A percentile compares a stretch with the other conserved stretches of the same genome.
phyloP scores from a whole-genome alignment of 176 grass and related monocot genomes.

The Echinochloa phyllopogon region DNA sequence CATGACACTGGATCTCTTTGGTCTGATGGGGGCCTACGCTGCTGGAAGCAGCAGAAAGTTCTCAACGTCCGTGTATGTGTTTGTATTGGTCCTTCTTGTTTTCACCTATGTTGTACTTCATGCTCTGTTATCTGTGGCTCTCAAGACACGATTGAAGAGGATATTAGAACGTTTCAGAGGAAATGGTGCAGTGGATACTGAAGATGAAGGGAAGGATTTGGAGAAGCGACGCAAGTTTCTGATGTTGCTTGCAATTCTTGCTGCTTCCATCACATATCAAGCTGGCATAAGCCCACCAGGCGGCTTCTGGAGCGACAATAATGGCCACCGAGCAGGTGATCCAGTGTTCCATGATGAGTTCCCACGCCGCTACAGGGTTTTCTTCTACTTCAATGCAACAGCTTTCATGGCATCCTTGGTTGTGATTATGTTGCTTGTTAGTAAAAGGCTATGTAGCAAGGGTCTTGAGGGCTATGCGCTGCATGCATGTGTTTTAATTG shows the following conservation, averaged over 20 bases:
- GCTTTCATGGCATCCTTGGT: conserved; percentile 51
- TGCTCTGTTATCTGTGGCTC: conserved; percentile 39
- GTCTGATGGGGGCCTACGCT: conserved; percentile 61
- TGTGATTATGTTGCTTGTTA: conserved; percentile 55
- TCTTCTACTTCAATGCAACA: conserved; percentile 55
- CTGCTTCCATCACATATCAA: conserved; percentile 58
- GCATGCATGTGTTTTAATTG: conserved; percentile 20
- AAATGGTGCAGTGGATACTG: neutral
- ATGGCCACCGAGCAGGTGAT: conserved; percentile 38
- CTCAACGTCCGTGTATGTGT: conserved; percentile 47
- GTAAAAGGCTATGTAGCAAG: conserved; percentile 36
- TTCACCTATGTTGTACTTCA: conserved; percentile 48
- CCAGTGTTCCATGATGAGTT: conserved; percentile 42
- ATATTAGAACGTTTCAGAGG: neutral
- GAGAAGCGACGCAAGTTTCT: conserved; percentile 49
- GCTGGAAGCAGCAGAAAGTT: conserved; percentile 53
- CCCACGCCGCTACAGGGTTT: conserved; percentile 34
- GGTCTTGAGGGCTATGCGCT: conserved; percentile 33
- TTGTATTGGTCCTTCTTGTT: conserved; percentile 40
- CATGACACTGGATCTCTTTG: conserved; percentile 53
- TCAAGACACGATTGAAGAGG: neutral
- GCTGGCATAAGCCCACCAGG: conserved; percentile 56
- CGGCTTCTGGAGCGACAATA: conserved; percentile 44
- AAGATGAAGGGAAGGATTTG: neutral
- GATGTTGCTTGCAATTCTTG: conserved; percentile 53